phyloP scores from a whole-genome alignment of 1,284 basidiomycete species.

The Sanghuangporus baumii region DNA sequence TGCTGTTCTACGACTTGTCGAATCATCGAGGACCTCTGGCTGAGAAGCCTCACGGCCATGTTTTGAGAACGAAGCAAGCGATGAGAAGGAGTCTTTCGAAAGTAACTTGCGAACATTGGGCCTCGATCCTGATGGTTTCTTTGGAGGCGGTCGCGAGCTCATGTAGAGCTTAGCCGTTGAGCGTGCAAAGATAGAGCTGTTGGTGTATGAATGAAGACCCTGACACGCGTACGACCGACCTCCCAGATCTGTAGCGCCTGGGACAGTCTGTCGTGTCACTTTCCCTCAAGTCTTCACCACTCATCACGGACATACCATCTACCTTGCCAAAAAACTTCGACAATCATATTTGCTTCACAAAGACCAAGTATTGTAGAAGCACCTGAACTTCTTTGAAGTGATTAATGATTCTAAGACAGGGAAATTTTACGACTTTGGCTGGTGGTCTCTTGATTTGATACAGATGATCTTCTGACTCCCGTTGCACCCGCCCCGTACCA shows the following conservation, averaged over 20 bases:
- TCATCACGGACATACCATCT: neutral
- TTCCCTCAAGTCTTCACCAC: neutral
- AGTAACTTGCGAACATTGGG: constrained; percentile 29
- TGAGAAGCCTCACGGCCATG: constrained; percentile 1
- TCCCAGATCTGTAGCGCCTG: neutral
- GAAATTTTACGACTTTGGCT: too few species aligned
- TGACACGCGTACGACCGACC: neutral
- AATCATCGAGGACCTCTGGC: neutral
- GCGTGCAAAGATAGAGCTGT: too few species aligned
- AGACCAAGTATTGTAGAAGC: too few species aligned
- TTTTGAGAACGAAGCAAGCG: constrained; percentile 12
- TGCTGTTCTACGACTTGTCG: neutral
- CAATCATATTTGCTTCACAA: too few species aligned
- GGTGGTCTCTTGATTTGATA: too few species aligned
- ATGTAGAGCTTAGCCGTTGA: neutral
- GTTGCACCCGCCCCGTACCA: too few species aligned
- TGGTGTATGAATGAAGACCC: neutral
- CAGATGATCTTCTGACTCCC: too few species aligned
- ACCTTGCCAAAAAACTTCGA: too few species aligned
- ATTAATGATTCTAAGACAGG: too few species aligned
- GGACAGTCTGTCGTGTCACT: neutral
- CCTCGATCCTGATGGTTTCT: constrained; percentile 29
- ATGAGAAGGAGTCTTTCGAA: constrained; percentile 30
- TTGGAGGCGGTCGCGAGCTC: constrained; percentile 17
- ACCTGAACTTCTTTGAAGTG: too few species aligned